Conservation (phyloP, 106 monocot genomes). For the Acorus gramineus region DNA sequence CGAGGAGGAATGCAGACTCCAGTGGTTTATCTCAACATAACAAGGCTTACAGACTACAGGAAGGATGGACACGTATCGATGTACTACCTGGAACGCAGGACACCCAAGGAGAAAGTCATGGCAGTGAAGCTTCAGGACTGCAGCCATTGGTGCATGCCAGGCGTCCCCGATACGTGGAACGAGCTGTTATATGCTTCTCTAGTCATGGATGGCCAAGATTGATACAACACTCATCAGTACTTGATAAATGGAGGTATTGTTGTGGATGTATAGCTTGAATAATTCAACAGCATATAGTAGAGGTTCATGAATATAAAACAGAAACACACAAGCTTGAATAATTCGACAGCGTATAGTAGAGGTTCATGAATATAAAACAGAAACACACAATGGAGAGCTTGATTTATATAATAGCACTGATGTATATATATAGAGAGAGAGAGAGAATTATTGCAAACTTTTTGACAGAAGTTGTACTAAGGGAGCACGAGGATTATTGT, state of each 20-base stretch:
- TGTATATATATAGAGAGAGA: too few relatives aligned
- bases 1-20: constrained; percentile 52
- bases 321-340: too few relatives aligned
- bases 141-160: constrained; percentile 99
- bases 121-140: constrained; percentile 74
- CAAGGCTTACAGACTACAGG: constrained; percentile 67
- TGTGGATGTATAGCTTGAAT: too few relatives aligned
- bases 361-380: too few relatives aligned
- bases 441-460: too few relatives aligned
- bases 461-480: not conserved
- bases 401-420: too few relatives aligned
- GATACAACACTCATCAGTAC: constrained; percentile 9
- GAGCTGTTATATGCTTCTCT: constrained; percentile 73
- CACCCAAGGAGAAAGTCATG: constrained; percentile 32
- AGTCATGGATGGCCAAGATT: constrained; percentile 23
- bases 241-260: too few relatives aligned
- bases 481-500: not conserved
- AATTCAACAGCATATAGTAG: too few relatives aligned
- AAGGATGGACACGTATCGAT: constrained; percentile 88
- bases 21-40: constrained; percentile 79
- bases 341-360: too few relatives aligned
- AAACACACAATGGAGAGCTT: too few relatives aligned
- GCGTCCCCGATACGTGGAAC: constrained; percentile 85
- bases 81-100: constrained; percentile 40
- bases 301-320: too few relatives aligned